Percentiles rank a stretch among this genome's conserved stretches.
phyloP scores from a whole-genome alignment of 768 basidiomycete genomes.

The Kwoniella mangroviensis region DNA sequence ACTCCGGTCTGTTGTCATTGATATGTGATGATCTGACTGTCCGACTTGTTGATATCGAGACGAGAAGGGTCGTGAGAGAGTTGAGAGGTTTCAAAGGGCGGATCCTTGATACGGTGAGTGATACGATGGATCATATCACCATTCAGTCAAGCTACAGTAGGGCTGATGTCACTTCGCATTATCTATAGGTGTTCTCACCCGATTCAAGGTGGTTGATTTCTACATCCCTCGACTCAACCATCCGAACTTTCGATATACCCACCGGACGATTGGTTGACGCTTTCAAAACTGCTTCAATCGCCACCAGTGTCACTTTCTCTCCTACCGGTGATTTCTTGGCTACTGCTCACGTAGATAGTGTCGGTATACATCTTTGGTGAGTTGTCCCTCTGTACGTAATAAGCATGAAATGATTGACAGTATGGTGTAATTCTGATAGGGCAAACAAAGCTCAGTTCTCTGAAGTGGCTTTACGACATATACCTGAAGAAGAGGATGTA shows the following conservation, averaged over 20 bases:
- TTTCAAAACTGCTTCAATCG: conserved; percentile 82
- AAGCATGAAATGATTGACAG: background rate
- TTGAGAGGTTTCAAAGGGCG: conserved; percentile 79
- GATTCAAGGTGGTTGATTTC: conserved; percentile 93
- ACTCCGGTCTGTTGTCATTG: conserved; percentile 79
- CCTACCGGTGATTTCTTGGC: conserved; percentile 96
- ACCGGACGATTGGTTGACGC: conserved; percentile 90
- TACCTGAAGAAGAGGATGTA: conserved; percentile 73
- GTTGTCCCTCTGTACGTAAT: conserved; percentile 30
- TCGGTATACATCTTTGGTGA: conserved; percentile 93
- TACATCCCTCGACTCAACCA: conserved; percentile 84
- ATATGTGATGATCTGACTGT: conserved; percentile 85
- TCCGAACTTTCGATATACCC: conserved; percentile 94
- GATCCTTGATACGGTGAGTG: conserved; percentile 82
- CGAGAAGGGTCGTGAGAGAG: conserved; percentile 82
- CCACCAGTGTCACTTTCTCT: conserved; percentile 88
- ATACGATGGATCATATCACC: background rate
- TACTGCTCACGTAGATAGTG: conserved; percentile 88
- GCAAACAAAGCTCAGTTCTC: conserved; percentile 94
- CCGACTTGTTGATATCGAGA: conserved; percentile 89
- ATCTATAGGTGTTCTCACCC: conserved; percentile 80
- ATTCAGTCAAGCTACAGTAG: conserved; percentile 4
- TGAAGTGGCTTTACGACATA: conserved; percentile 77
- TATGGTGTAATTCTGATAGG: conserved; percentile 61
- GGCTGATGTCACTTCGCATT: background rate